Evolutionary conservation across 2,329 filamentous ascomycete species (phyloP).

Genomic region (Epicoccum nigrum): DNA sequence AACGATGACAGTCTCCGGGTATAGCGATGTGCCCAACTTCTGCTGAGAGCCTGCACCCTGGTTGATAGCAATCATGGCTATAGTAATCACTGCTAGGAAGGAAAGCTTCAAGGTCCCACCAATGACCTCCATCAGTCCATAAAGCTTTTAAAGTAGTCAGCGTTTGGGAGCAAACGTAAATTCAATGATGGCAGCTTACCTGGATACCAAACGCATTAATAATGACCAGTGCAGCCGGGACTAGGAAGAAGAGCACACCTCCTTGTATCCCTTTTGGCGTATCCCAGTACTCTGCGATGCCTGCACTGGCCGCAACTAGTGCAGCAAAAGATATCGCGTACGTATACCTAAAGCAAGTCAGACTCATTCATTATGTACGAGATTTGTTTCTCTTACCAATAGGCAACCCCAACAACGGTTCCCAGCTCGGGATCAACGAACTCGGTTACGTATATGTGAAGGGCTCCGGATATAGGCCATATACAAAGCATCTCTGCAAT

Average conservation of each 20-base stretch:
- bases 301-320: neutral
- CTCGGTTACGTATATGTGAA: neutral
- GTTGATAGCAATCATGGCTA: slow-evolving; percentile 19
- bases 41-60: slow-evolving; percentile 3
- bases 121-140: neutral
- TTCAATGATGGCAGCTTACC: neutral
- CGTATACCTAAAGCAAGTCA: neutral
- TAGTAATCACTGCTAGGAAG: slow-evolving; percentile 12
- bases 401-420: neutral
- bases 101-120: slow-evolving; percentile 1
- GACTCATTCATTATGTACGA: neutral
- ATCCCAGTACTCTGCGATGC: neutral
- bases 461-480: neutral
- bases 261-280: neutral
- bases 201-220: neutral
- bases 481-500: neutral
- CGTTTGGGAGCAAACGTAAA: neutral
- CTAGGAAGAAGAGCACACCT: neutral
- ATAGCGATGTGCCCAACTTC: slow-evolving; percentile 6
- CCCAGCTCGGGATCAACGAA: neutral
- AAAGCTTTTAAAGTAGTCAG: neutral
- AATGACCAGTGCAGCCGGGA: neutral
- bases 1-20: neutral
- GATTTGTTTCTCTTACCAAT: neutral
- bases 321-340: neutral